These are phyloP conservation scores for Aspergillus fumigatus DNA, from an alignment of 2,329 filamentous ascomycete genomes.

Conservation along the genomic window DNA sequence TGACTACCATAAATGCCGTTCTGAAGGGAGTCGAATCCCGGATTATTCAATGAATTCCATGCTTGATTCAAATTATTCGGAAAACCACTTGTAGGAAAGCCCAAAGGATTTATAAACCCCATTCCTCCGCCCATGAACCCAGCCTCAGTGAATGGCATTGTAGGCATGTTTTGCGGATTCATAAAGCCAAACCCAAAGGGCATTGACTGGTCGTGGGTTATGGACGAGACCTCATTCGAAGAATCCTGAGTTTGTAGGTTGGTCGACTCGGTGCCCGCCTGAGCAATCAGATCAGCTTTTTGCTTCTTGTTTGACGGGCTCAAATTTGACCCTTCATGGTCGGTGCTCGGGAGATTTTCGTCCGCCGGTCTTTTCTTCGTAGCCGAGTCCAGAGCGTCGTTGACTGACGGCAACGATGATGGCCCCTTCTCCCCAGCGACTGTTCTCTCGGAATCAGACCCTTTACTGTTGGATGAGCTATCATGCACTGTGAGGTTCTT, in stretches of 20 bases:
- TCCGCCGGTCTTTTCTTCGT: conserved; percentile 81
- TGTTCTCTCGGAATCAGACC: conserved; percentile 10
- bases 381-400: conserved; percentile 30
- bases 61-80: conserved; percentile 29
- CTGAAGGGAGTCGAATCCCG: conserved; percentile 34
- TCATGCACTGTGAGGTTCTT: conserved; percentile 29
- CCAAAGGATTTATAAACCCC: conserved; percentile 41
- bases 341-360: conserved; percentile 54
- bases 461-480: conserved; percentile 15
- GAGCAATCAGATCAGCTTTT: conserved; percentile 38
- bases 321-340: conserved; percentile 42
- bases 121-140: conserved; percentile 29
- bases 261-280: conserved; percentile 4
- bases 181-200: conserved; percentile 31
- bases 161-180: conserved; percentile 26
- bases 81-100: conserved; percentile 28
- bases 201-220: conserved; percentile 33
- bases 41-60: conserved; percentile 44
- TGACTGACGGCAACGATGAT: conserved; percentile 28
- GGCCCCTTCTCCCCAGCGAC: conserved; percentile 16
- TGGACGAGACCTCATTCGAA: conserved; percentile 11
- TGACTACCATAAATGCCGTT: conserved; percentile 34
- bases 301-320: conserved; percentile 39
- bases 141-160: conserved; percentile 32
- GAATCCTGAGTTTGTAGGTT: conserved; percentile 14